Evolutionary conservation across 371 early-diverging fungal species (phyloP), one percentile per base, ranked within the genome.

Genomic region (Zancudomyces culisetae): DNA sequence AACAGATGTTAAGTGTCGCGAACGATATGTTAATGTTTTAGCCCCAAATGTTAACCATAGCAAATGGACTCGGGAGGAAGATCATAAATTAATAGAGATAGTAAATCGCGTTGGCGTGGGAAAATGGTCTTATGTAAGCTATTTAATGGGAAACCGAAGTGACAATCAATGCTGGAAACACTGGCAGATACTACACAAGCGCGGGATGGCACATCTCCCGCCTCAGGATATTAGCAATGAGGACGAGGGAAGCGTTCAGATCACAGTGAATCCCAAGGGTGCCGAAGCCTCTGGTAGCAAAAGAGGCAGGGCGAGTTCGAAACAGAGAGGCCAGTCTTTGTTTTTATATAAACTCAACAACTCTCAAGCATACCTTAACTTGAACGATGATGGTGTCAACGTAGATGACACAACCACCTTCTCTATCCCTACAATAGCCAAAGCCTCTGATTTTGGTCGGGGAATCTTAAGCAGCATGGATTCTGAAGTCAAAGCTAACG

Each of bases 1-100:
- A 42, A 89, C 87, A 1, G 90, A 90, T 59, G 77, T 81, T 51
- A 88, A 91, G 53, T 88, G 88, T 49, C 74, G 92, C 27, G 90
- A 91, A 60, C 70, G 92, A 47, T 91, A 76, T 60, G 69, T 73
- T 55, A 85, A 87, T 60, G 70, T 78, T 1, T 55, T 86, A 24
- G 69, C 75, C 39, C 86, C 87, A 2, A 60, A 59, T 0, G 55
- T 88, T 27, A 70, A 73, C 41, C 62, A 64, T 28, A 70, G 70
- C 22, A 66, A 61, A 15, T 75, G 83, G 66, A 70, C 74, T 1
- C 42, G 58, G 0, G 80, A 79, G 42, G 74, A 74, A 54, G 74
- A 74, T 56, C 58, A 59, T 28, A 57, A 55, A 23, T 53, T 78
- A 52, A 27, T 62, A 8, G 53, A 51, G 3, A 54, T 72, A 12